phyloP scores from a whole-genome alignment of 352 stramenopile genomes.

The Pythium scleroteichum region DNA sequence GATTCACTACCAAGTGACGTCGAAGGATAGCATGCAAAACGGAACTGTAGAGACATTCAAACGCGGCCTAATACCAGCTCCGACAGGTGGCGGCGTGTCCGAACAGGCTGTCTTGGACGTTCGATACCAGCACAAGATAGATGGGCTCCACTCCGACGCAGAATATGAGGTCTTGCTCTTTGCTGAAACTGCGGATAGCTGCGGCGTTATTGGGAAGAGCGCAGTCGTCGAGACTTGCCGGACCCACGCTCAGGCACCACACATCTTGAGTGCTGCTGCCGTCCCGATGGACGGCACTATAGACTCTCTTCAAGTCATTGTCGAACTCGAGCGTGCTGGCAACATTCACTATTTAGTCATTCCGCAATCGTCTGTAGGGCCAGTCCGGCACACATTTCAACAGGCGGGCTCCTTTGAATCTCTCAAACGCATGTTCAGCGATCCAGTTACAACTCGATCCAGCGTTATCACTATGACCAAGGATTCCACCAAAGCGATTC shows the following conservation, averaged over 20 bases:
- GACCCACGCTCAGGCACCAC: slow-evolving; percentile 58
- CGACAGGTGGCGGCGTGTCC: slow-evolving; percentile 36
- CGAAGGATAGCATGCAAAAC: slow-evolving; percentile 2
- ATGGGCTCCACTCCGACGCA: slow-evolving; percentile 40
- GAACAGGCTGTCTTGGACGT: slow-evolving; percentile 34
- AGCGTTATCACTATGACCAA: background rate
- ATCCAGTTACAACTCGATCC: background rate
- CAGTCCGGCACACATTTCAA: slow-evolving; percentile 33
- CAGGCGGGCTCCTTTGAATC: slow-evolving; percentile 35
- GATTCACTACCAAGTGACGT: slow-evolving; percentile 50
- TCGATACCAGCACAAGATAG: slow-evolving; percentile 35
- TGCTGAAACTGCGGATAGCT: slow-evolving; percentile 51
- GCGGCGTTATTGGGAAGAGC: slow-evolving; percentile 46
- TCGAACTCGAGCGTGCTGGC: slow-evolving; percentile 43
- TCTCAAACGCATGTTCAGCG: slow-evolving; percentile 17
- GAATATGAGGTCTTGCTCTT: slow-evolving; percentile 49
- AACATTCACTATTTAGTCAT: slow-evolving; percentile 59
- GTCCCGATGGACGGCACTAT: slow-evolving; percentile 53
- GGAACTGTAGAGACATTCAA: background rate
- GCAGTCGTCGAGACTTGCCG: slow-evolving; percentile 27
- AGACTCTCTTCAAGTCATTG: slow-evolving; percentile 37
- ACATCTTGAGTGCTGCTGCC: slow-evolving; percentile 33
- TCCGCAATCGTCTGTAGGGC: slow-evolving; percentile 2
- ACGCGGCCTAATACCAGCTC: slow-evolving; percentile 31
- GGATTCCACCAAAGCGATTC: background rate